Conservation (phyloP, 805 yeast species). For the Candida jianshihensis region DNA sequence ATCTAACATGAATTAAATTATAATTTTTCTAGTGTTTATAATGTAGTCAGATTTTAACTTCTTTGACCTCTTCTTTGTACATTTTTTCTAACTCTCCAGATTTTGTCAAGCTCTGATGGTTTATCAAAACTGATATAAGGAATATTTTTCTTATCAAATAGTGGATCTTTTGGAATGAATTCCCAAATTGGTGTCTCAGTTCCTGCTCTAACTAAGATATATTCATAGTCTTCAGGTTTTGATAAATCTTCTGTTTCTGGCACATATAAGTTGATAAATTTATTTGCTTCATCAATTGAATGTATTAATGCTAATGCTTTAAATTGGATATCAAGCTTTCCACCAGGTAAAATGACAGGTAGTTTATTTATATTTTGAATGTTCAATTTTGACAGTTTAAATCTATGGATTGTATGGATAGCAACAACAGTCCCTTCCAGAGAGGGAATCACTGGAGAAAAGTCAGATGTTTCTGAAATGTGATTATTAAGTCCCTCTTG, state of each 20-base stretch:
- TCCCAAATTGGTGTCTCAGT: conserved; percentile 62
- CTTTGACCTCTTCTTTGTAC: conserved; percentile 40
- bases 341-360: conserved; percentile 6
- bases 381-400: conserved; percentile 10
- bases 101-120: conserved; percentile 40
- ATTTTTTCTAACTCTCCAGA: conserved; percentile 53
- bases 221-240: conserved; percentile 16
- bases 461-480: background rate
- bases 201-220: conserved; percentile 50
- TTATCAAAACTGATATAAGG: conserved; percentile 40
- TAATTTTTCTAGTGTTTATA: background rate
- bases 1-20: background rate
- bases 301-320: conserved; percentile 60
- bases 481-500: conserved; percentile 18
- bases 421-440: conserved; percentile 31
- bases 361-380: conserved; percentile 11
- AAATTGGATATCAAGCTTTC: conserved; percentile 21
- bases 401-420: conserved; percentile 15
- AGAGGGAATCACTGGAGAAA: conserved; percentile 20
- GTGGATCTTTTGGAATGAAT: conserved; percentile 24
- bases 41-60: conserved; percentile 9
- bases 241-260: conserved; percentile 29
- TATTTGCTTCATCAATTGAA: conserved; percentile 40
- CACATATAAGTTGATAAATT: conserved; percentile 47
- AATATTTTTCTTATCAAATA: conserved; percentile 16